Percentiles rank a stretch among this genome's conserved stretches.
Evolutionary conservation across 768 basidiomycete genomes (phyloP).

Genomic region (Suillus discolor): DNA sequence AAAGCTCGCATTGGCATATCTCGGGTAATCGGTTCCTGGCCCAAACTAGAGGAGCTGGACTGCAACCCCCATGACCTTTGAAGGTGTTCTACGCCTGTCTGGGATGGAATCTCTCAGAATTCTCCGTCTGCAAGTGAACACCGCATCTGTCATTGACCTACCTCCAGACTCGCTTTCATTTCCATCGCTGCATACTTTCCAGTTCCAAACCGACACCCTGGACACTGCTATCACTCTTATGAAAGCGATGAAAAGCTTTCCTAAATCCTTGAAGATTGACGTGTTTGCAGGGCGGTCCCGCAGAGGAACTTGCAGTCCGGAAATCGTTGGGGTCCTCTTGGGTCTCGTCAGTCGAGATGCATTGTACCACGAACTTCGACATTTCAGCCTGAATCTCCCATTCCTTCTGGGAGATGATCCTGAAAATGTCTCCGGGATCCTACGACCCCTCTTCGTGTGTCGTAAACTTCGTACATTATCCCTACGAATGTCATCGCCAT

Average conservation of each 20-base stretch:
- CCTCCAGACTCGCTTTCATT: constrained; percentile 1
- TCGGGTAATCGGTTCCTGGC: background rate
- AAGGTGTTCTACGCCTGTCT: background rate
- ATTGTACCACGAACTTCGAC: background rate
- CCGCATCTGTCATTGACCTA: background rate
- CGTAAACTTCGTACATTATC: background rate
- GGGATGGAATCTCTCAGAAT: background rate
- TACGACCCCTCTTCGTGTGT: constrained; percentile 3
- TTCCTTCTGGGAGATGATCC: constrained; percentile 1
- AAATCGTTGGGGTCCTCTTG: background rate
- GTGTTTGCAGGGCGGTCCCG: background rate
- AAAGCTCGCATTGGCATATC: background rate
- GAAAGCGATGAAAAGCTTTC: background rate
- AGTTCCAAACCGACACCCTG: background rate
- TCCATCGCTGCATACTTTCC: constrained; percentile 1
- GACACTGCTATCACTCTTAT: constrained; percentile 1
- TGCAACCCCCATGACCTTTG: background rate
- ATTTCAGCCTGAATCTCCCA: constrained; percentile 1
- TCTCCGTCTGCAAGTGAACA: background rate
- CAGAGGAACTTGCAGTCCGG: background rate
- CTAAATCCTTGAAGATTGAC: background rate
- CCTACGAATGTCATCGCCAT: constrained; percentile 4
- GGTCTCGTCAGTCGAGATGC: background rate
- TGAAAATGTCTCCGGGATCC: background rate
- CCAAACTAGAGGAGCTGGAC: constrained; percentile 5